These are phyloP conservation scores for Sordariomycetes sp. DNA, from an alignment of 2,329 filamentous ascomycete genomes.

Conservation along the genomic window DNA sequence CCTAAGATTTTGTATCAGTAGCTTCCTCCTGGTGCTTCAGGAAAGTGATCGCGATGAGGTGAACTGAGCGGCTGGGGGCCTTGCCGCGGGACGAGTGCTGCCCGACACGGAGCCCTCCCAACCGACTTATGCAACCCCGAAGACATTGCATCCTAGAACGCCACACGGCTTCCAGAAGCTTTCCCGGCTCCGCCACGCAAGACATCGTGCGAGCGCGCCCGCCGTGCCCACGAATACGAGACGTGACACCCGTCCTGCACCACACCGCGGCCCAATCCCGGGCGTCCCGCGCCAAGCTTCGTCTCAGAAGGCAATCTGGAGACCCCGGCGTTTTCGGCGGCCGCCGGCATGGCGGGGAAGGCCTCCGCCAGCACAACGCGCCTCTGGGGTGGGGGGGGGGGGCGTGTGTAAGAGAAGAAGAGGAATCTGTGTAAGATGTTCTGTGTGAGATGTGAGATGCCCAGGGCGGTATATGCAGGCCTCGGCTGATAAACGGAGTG, in stretches of 20 bases:
- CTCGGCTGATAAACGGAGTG: neutral
- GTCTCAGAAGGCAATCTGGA: neutral
- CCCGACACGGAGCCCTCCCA: neutral
- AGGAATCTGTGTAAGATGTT: no score
- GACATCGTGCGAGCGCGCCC: neutral
- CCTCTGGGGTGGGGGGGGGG: neutral
- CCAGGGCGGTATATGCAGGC: neutral
- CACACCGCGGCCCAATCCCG: neutral
- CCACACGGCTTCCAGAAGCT: neutral
- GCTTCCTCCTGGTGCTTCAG: neutral
- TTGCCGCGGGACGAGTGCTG: neutral
- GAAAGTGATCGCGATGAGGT: neutral
- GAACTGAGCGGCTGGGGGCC: neutral
- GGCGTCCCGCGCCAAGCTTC: neutral
- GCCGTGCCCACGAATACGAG: slow-evolving; percentile 2
- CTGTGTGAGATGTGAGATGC: neutral
- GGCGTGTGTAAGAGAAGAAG: neutral
- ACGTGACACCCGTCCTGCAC: slow-evolving; percentile 3
- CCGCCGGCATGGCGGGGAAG: neutral
- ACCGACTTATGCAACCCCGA: neutral
- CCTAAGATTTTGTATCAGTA: neutral
- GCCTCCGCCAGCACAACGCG: neutral
- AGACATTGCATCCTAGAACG: neutral
- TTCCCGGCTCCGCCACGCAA: neutral
- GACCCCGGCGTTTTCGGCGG: neutral